A percentile compares a stretch with the other conserved stretches of the same genome.
These are phyloP conservation scores for Didymosphaeria variabile DNA, from an alignment of 2,329 filamentous ascomycete species.

Conservation along the genomic window DNA sequence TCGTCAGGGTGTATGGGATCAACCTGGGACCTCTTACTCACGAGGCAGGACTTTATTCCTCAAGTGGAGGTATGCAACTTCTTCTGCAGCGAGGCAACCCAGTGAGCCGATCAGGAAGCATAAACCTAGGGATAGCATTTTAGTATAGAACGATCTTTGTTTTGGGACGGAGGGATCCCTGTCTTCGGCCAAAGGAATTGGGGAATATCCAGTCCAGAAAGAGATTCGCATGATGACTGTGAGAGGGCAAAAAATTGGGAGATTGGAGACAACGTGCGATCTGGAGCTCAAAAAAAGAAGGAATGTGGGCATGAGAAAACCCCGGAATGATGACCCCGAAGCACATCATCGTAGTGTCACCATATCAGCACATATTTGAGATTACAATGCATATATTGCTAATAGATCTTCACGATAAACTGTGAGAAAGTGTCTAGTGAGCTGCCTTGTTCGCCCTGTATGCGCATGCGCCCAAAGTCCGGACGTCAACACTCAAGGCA, in stretches of 20 bases:
- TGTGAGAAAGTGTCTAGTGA: too few relatives aligned
- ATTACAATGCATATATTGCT: conserved; percentile 1
- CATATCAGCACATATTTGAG: background rate
- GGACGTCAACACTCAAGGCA: too few relatives aligned
- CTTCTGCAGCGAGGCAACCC: background rate
- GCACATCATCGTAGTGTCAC: background rate
- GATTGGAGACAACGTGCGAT: too few relatives aligned
- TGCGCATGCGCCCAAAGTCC: too few relatives aligned
- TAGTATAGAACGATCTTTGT: background rate
- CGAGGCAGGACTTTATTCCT: background rate
- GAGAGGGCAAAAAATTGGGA: too few relatives aligned
- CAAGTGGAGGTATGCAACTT: background rate
- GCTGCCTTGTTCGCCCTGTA: too few relatives aligned
- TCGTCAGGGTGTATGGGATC: too few relatives aligned
- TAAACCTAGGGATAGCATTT: background rate
- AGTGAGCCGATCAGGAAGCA: background rate
- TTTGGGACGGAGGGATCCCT: background rate
- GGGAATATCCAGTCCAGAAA: background rate
- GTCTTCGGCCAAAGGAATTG: background rate
- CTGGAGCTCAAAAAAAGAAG: background rate
- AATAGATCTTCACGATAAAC: background rate
- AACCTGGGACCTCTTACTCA: too few relatives aligned
- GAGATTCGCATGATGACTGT: background rate
- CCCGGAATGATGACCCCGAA: background rate
- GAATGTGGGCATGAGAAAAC: background rate